These are phyloP conservation scores for Coemansia sp. DNA, from an alignment of 192 early-diverging fungal species.

Conservation along the genomic window DNA sequence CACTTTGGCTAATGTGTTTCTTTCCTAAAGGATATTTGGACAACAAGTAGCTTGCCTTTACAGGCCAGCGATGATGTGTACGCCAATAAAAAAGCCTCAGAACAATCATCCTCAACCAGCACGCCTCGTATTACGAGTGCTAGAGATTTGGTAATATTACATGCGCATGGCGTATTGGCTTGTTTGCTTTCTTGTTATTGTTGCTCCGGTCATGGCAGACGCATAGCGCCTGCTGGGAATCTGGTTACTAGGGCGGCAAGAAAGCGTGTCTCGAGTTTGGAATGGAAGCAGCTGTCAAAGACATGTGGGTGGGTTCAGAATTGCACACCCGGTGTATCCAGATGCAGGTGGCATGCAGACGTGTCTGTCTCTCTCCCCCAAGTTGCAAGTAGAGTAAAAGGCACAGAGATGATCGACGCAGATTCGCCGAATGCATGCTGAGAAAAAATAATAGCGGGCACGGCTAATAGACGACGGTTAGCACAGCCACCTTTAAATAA, in stretches of 20 bases:
- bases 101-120: not conserved
- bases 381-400: not conserved
- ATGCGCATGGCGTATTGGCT: not conserved
- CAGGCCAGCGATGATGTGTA: not conserved
- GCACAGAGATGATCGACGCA: not conserved
- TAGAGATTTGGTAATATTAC: conserved; percentile 3
- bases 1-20: not conserved
- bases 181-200: not conserved
- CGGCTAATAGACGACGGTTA: conserved; percentile 3
- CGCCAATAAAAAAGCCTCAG: not conserved
- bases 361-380: not conserved
- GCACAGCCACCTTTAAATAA: conserved; percentile 8
- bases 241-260: not conserved
- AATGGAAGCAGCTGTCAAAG: not conserved
- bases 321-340: not conserved
- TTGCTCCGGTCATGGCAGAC: not conserved
- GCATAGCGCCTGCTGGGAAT: not conserved
- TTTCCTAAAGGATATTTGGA: conserved; percentile 6
- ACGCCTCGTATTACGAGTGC: not conserved
- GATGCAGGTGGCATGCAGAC: conserved; percentile 8
- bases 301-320: not conserved
- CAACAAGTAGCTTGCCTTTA: not conserved
- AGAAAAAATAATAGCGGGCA: not conserved
- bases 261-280: not conserved
- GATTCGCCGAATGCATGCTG: not conserved